Evolutionary conservation across 805 yeast species (phyloP), one percentile per base, ranked within the genome.

Genomic region (Spathaspora hagerdaliae): DNA sequence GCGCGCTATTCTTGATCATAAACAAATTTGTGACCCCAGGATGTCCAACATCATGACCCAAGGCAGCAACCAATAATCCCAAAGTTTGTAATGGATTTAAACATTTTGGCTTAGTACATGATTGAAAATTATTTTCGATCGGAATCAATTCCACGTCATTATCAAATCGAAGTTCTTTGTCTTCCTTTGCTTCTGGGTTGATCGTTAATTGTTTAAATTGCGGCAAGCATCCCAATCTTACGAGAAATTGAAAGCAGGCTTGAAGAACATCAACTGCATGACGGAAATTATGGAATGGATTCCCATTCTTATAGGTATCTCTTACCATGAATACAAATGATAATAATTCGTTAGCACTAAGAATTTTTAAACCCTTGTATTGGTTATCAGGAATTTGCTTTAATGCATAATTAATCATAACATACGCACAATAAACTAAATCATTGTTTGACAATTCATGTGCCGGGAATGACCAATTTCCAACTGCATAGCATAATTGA

Each of bases 211-310:
- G 75, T 42, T 57, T 57, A 45, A 71, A 71, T 19, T 49, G 45
- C 5, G 74, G 75, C 44, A 71, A 57, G 49, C 73, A 69, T 13
- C 58, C 56, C 48, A 75, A 64, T 38, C 73, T 65, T 11, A 75
- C 58, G 39, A 84, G 68, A 47, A 83, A 80, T 60, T 75, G 83
- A 68, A 85, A 83, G 31, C 92, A 81, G 2, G 96, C 96, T 66
- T 94, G 99, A 58, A 91, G 68, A 7, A 94, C 99, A 66, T 94
- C 99, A 13, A 89, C 86, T 0, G 96, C 97, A 65, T 94, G 99
- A 54, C 96, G 78, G 60, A 91, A 94, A 65, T 92, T 91, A 69
- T 94, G 99, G 71, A 92, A 94, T 13, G 92, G 88, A 61, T 91
- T 91, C 9, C 89, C 87, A 54, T 81, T 79, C 57, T 85, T 83